Base-by-base conservation (phyloP, 192 early-diverging fungal species). In the Irineochytrium annulatum region DNA sequence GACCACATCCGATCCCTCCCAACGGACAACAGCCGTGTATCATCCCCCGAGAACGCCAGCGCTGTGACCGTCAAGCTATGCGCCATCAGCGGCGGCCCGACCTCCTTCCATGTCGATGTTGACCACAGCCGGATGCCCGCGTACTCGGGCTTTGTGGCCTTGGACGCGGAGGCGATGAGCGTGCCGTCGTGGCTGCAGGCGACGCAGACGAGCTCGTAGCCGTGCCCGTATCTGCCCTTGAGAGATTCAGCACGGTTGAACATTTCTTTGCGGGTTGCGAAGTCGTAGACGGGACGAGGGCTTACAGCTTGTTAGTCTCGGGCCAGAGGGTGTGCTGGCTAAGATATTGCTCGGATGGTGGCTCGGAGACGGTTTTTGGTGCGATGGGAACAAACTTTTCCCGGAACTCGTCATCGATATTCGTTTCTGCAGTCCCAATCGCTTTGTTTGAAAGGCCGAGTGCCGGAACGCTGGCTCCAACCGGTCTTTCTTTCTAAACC, bases 401-500 rank as follows among this genome's bases (percentile, higher is more conserved):
- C 11, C 11, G 11, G 11, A 13, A n/a, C 37, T n/a, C 37, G n/a
- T 41, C n/a, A 52, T 65, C 59, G 17, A 64, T 45, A 5, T 58
- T 39, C 0, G 65, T 26, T 26, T 48, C 73, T 29, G 70, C 70
- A 24, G 70, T 13, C 37, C 37, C 57, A 20, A 94, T 85, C 0
- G 95, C 95, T 74, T 97, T 97, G 73, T 98, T 98, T 5, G 93
- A 95, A 46, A 98, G 77, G 8, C 95, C 95, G 19, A 98, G 74
- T 17, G 92, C 91, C 2, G 95, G 94, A 41, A 93, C 76, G 55
- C 86, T 86, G 3, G 93, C 92, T 29, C 86, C 89, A 14, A 87
- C 64, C 3, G 92, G 85, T 48, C 85, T 65, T 8, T 61, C 43
- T 17, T 63, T 51, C 51, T 62, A 59, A 11, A 22, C 46, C 22